These are phyloP conservation scores for Priceomyces melissophilus DNA, from an alignment of 805 yeast genomes.

Conservation along the genomic window DNA sequence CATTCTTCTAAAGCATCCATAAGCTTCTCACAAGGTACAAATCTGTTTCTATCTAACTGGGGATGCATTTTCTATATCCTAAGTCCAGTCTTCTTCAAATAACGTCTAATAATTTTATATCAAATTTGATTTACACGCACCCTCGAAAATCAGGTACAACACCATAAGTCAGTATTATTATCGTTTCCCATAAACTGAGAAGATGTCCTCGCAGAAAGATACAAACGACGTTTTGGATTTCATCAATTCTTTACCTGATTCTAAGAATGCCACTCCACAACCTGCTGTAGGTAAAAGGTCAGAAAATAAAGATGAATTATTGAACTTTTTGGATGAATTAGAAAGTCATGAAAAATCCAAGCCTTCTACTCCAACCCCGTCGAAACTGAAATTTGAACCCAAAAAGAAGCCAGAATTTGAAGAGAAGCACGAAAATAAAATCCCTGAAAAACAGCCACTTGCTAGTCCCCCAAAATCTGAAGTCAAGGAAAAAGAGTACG, in stretches of 20 bases:
- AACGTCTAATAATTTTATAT: too few species aligned
- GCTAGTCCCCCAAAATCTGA: slow-evolving; percentile 12
- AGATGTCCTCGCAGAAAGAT: slow-evolving; percentile 30
- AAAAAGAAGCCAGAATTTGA: slow-evolving; percentile 22
- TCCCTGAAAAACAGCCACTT: slow-evolving; percentile 4
- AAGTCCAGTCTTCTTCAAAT: too few species aligned
- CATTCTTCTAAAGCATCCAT: slow-evolving; percentile 89
- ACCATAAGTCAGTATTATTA: too few species aligned
- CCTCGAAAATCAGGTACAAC: too few species aligned
- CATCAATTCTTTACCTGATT: slow-evolving; percentile 73
- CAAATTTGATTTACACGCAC: too few species aligned
- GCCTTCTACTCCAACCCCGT: slow-evolving; percentile 12
- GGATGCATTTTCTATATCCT: slow-evolving; percentile 36
- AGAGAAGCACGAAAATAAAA: slow-evolving; percentile 3
- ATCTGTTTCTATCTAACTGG: slow-evolving; percentile 41
- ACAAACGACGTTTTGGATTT: slow-evolving; percentile 78
- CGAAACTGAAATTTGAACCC: slow-evolving; percentile 31
- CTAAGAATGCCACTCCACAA: slow-evolving; percentile 29
- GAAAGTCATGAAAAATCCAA: slow-evolving; percentile 54
- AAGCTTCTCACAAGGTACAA: slow-evolving; percentile 65
- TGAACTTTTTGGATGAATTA: slow-evolving; percentile 63
- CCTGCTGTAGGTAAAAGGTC: slow-evolving; percentile 16
- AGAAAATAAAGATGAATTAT: slow-evolving; percentile 50
- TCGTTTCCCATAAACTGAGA: too few species aligned
- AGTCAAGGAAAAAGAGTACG: slow-evolving; percentile 14